phyloP scores from a whole-genome alignment of 192 early-diverging fungal species.

The Dissophora ornata region DNA sequence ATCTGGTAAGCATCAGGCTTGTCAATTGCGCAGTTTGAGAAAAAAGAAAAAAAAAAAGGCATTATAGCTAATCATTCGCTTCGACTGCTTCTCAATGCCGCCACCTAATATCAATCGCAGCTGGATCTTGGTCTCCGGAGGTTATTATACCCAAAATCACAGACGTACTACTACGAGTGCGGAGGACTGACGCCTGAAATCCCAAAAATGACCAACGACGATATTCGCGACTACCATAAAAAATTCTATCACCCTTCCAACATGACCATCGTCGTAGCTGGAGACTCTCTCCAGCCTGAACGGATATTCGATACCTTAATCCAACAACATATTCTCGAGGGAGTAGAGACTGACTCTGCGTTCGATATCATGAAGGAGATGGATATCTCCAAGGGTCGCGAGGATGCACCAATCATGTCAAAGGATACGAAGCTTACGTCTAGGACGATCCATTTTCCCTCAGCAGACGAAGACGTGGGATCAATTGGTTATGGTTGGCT shows the following conservation, averaged over 20 bases:
- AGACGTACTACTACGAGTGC: constrained; percentile 78
- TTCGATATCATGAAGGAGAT: constrained; percentile 44
- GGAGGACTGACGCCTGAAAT: constrained; percentile 84
- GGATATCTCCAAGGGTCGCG: constrained; percentile 44
- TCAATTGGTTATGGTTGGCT: constrained; percentile 78
- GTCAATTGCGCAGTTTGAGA: too few relatives aligned
- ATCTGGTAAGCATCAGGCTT: constrained; percentile 62
- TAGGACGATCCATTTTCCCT: constrained; percentile 70
- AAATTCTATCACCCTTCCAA: constrained; percentile 80
- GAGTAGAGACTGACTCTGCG: too few relatives aligned
- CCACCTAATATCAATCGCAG: not conserved
- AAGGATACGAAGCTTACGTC: constrained; percentile 53
- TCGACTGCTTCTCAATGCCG: too few relatives aligned
- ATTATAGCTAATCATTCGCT: too few relatives aligned
- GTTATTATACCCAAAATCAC: constrained; percentile 57
- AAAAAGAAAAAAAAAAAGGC: too few relatives aligned
- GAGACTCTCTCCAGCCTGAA: constrained; percentile 56
- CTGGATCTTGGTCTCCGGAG: constrained; percentile 66
- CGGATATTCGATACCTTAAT: constrained; percentile 67
- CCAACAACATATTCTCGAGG: constrained; percentile 40
- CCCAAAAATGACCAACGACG: constrained; percentile 74
- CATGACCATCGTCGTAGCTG: constrained; percentile 73
- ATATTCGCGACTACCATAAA: constrained; percentile 81
- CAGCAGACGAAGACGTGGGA: constrained; percentile 71
- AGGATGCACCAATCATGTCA: constrained; percentile 60